A percentile compares a stretch with the other conserved stretches of the same genome.
These are phyloP conservation scores for Pseudogymnoascus sp. DNA, from an alignment of 2,329 filamentous ascomycete species.

Conservation along the genomic window DNA sequence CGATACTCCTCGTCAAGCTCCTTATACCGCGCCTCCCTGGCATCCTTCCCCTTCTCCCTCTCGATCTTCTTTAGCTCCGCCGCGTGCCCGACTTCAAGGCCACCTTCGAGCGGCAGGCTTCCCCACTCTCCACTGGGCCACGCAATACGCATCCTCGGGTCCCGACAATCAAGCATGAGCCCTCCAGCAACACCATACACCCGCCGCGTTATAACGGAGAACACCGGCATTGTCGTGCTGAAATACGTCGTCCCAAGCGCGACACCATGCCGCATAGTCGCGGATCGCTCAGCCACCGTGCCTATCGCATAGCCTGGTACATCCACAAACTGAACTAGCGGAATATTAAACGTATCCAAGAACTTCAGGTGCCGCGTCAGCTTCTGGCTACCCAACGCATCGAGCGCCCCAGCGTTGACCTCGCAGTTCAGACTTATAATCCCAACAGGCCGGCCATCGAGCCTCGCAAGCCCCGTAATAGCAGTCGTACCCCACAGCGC, in stretches of 20 bases:
- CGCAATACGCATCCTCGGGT: constrained; percentile 51
- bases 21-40: constrained; percentile 35
- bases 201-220: constrained; percentile 52
- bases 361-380: constrained; percentile 52
- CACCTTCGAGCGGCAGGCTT: constrained; percentile 52
- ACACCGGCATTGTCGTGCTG: constrained; percentile 52
- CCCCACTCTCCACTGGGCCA: constrained; percentile 59
- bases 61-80: constrained; percentile 49
- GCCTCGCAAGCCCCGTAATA: constrained; percentile 50
- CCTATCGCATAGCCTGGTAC: constrained; percentile 56
- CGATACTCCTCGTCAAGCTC: constrained; percentile 52
- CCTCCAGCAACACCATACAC: constrained; percentile 57
- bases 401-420: constrained; percentile 51
- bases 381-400: constrained; percentile 52
- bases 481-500: constrained; percentile 52
- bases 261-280: constrained; percentile 57
- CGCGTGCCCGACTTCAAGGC: constrained; percentile 55
- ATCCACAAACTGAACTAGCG: constrained; percentile 55
- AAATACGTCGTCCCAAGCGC: constrained; percentile 53
- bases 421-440: constrained; percentile 53
- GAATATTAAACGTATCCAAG: constrained; percentile 57
- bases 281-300: constrained; percentile 51
- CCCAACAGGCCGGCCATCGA: constrained; percentile 48
- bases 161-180: constrained; percentile 53
- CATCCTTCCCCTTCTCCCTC: constrained; percentile 40